These are phyloP conservation scores for Artemisia argyi DNA, from an alignment of 129 eudicot species.

Conservation along the genomic window DNA sequence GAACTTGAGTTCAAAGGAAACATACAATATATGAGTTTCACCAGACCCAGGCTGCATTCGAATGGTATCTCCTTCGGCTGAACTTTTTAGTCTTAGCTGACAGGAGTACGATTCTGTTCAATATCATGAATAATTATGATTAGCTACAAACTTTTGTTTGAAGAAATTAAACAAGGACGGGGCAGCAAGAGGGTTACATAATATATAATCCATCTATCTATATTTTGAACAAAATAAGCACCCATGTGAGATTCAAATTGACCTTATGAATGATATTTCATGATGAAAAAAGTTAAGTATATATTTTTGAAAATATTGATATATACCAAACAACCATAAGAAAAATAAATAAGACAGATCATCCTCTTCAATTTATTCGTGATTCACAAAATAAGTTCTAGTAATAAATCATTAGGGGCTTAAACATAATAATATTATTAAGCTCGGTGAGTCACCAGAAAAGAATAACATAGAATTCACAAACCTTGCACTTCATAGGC, in stretches of 20 bases:
- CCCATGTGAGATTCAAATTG: not conserved
- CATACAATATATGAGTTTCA: conserved; percentile 82
- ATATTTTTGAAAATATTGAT: not conserved
- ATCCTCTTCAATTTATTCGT: too few species aligned
- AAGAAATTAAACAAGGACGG: not conserved
- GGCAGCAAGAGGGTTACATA: conserved; percentile 3
- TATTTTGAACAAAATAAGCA: not conserved
- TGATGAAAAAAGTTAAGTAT: not conserved
- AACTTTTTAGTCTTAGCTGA: conserved; percentile 73
- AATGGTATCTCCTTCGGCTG: conserved; percentile 69
- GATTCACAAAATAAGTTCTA: too few species aligned
- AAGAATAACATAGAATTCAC: not conserved
- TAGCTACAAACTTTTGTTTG: conserved; percentile 1
- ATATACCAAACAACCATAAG: not conserved
- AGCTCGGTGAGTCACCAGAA: too few species aligned
- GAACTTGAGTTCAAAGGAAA: conserved; percentile 7
- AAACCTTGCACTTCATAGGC: conserved; percentile 74
- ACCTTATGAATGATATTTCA: not conserved
- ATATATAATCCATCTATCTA: not conserved
- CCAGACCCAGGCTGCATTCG: conserved; percentile 87
- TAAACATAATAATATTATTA: not conserved
- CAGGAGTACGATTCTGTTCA: conserved; percentile 63
- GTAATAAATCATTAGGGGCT: too few species aligned
- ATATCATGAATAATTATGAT: conserved; percentile 11
- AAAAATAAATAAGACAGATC: not conserved